phyloP scores from a whole-genome alignment of 805 yeast genomes.

The Saccharomycopsis sp. region DNA sequence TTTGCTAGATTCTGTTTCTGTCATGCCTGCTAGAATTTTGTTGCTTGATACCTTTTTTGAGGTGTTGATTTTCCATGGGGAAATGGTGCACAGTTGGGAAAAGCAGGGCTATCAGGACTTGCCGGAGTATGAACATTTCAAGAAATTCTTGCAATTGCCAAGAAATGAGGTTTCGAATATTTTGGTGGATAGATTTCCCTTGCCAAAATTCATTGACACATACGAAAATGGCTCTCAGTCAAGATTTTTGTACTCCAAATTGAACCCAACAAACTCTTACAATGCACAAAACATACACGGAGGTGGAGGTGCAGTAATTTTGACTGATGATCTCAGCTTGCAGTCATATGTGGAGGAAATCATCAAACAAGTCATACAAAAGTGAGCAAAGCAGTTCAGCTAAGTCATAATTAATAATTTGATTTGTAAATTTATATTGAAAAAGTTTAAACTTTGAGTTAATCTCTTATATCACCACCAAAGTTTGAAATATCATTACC shows the following conservation, averaged over 20 bases:
- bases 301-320: slow-evolving; percentile 35
- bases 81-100: slow-evolving; percentile 93
- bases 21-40: slow-evolving; percentile 79
- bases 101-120: slow-evolving; percentile 89
- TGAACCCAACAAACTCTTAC: slow-evolving; percentile 87
- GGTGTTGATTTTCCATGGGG: slow-evolving; percentile 91
- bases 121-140: slow-evolving; percentile 82
- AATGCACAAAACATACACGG: slow-evolving; percentile 41
- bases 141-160: slow-evolving; percentile 79
- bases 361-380: slow-evolving; percentile 11
- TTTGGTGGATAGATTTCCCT: slow-evolving; percentile 88
- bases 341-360: slow-evolving; percentile 17
- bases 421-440: no score
- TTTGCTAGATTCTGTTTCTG: slow-evolving; percentile 83
- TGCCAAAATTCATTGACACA: slow-evolving; percentile 94
- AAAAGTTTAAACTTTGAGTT: no score
- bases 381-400: neutral
- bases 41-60: slow-evolving; percentile 94
- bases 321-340: slow-evolving; percentile 21
- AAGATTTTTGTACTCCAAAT: slow-evolving; percentile 86
- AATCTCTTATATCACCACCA: slow-evolving; percentile 11
- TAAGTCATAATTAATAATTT: no score
- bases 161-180: slow-evolving; percentile 87
- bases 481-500: slow-evolving; percentile 14
- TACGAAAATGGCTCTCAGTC: slow-evolving; percentile 99